Evolutionary conservation across 768 basidiomycete species (phyloP).

Genomic region (Multifurca ochricompacta): DNA sequence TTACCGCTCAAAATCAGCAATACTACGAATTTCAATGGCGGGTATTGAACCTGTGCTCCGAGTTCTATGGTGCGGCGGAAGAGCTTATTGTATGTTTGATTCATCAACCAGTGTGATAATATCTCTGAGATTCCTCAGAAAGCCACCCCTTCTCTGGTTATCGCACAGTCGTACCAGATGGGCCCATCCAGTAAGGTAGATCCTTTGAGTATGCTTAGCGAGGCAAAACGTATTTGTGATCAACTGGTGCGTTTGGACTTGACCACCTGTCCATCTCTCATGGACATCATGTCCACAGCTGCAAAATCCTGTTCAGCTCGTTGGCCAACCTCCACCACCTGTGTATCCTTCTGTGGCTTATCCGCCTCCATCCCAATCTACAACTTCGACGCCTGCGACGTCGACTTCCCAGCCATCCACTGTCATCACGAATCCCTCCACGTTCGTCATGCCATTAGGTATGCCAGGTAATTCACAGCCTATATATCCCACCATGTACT

Average conservation of each 20-base stretch:
- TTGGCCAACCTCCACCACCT: constrained; percentile 57
- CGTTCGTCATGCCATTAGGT: constrained; percentile 65
- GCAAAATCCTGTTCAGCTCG: constrained; percentile 64
- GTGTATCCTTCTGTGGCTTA: constrained; percentile 35
- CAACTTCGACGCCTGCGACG: constrained; percentile 26
- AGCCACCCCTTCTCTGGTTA: constrained; percentile 57
- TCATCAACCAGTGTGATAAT: constrained; percentile 10
- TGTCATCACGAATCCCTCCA: constrained; percentile 62
- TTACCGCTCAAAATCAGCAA: constrained; percentile 61
- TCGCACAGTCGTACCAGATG: constrained; percentile 76
- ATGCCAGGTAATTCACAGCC: constrained; percentile 36
- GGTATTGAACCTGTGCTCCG: constrained; percentile 70
- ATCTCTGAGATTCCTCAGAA: constrained; percentile 29
- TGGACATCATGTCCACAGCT: constrained; percentile 37
- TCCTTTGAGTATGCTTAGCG: constrained; percentile 62
- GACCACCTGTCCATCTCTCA: constrained; percentile 2
- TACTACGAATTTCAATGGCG: constrained; percentile 88
- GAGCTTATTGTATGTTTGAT: constrained; percentile 62
- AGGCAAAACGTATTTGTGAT: constrained; percentile 75
- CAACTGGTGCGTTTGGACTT: constrained; percentile 44
- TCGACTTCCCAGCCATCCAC: constrained; percentile 32
- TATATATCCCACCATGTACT: constrained; percentile 31
- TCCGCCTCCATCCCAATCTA: constrained; percentile 26
- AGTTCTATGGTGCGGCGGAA: constrained; percentile 81
- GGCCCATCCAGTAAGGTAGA: constrained; percentile 63